Conservation (phyloP, 192 early-diverging fungal genomes). For the Coemansia sp. region DNA sequence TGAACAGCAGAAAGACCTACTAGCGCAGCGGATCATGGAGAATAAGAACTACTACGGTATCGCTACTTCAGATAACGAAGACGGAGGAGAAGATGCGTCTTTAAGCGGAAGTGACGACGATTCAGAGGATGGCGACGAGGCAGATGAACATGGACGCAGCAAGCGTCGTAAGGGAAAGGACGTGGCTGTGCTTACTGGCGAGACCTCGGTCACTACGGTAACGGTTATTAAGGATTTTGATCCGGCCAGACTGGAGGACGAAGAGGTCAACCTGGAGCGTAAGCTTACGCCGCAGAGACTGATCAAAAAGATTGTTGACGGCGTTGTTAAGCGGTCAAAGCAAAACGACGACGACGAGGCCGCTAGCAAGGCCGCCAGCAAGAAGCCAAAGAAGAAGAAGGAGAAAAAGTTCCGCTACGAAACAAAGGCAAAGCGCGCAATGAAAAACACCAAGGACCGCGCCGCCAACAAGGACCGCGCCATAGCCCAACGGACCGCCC, state of each 20-base stretch:
- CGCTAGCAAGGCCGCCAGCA: background rate
- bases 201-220: constrained; percentile 66
- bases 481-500: constrained; percentile 7
- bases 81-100: background rate
- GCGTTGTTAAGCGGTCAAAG: constrained; percentile 10
- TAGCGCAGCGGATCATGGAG: constrained; percentile 55
- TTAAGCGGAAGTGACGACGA: background rate
- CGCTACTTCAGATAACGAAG: constrained; percentile 24
- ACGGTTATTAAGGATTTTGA: constrained; percentile 72
- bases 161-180: constrained; percentile 42
- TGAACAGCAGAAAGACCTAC: constrained; percentile 59
- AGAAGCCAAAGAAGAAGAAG: constrained; percentile 21
- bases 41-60: constrained; percentile 47
- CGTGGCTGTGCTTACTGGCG: constrained; percentile 60
- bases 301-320: constrained; percentile 18
- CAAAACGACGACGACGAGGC: background rate
- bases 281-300: constrained; percentile 33
- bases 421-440: constrained; percentile 46
- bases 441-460: constrained; percentile 10
- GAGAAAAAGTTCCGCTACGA: constrained; percentile 55
- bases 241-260: constrained; percentile 30
- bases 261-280: constrained; percentile 18
- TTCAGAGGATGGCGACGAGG: constrained; percentile 16
- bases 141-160: background rate
- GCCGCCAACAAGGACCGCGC: constrained; percentile 12